Conservation (phyloP, 768 basidiomycete genomes). For the Tricholoma sp. region DNA sequence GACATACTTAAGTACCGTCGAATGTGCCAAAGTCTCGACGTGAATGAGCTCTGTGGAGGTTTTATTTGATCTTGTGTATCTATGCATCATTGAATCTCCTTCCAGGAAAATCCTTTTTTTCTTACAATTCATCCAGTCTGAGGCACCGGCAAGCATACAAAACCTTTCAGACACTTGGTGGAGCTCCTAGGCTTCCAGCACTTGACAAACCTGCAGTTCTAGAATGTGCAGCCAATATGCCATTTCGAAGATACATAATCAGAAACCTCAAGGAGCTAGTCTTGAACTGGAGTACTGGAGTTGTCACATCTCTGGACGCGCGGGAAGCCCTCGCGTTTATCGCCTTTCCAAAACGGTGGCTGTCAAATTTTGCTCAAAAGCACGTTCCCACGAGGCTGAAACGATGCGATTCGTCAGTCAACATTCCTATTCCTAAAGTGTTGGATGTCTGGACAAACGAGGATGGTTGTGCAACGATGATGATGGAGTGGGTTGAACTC, state of each 20-base stretch:
- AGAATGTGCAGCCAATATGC: background rate
- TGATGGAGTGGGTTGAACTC: slow-evolving; percentile 2
- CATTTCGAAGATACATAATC: background rate
- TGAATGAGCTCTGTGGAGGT: no score
- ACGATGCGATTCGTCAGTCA: slow-evolving; percentile 1
- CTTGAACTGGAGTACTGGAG: slow-evolving; percentile 3
- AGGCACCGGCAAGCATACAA: background rate
- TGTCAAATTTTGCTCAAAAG: background rate
- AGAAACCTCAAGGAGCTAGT: background rate
- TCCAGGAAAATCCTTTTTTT: background rate
- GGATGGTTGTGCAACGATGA: background rate
- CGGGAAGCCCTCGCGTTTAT: slow-evolving; percentile 1
- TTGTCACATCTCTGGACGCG: background rate
- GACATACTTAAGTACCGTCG: no score
- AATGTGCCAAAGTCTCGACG: no score
- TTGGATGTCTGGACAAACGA: background rate
- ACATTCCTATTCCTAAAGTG: slow-evolving; percentile 3
- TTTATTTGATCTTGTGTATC: no score
- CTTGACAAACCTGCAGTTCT: background rate
- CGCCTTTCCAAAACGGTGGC: background rate
- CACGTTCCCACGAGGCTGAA: slow-evolving; percentile 1
- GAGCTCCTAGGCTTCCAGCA: background rate
- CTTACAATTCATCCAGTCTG: background rate
- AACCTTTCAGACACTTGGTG: background rate
- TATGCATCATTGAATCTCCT: no score